Evolutionary conservation across 345 rosid species (phyloP), one percentile per base, ranked within the genome.

Genomic region (Reutealis trisperma): DNA sequence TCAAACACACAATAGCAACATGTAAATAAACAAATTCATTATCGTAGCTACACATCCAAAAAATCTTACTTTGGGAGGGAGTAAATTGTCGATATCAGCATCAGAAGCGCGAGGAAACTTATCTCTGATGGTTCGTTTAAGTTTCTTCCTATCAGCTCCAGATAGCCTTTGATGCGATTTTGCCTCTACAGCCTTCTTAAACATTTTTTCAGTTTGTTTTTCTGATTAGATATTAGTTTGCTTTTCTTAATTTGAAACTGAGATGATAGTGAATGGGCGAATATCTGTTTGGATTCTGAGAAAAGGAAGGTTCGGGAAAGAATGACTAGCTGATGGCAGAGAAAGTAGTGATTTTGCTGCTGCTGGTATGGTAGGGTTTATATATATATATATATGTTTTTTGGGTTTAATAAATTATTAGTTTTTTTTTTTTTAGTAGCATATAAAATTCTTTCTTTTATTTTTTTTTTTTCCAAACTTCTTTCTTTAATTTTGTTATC

Each of bases 131-230:
- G 85, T 82, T 55, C 99, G 90, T 22, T 86, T 93, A 54, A 96
- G 92, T 86, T 93, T 96, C 84, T 93, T 96, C 78, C 85, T 82
- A 81, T 96, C 99, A 2, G 98, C 99, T 64, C 99, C 99, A 6
- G 99, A 96, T 60, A 96, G 96, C 73, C 98, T 85, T 86, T 96
- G 99, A 77, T 90, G 93, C 55, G 88, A 85, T 87, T 93, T 96
- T 0, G 96, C 96, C 75, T 96, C 99, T 6, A 89, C 87, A 71
- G 91, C 87, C 89, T 96, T 96, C 92, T 91, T 96, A 87, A 96
- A 96, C 99, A 93, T 93, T 81, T 60, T 81, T 22, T 16, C 41
- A 2, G 6, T 51, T 51, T 11, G 10, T 13, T 49, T 13, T 12
- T 18, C 59, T 54, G 19, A 52, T 5, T 19, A 19, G 19, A 54